Conservation (phyloP, 768 basidiomycete genomes). For the Rickenella mellea region DNA sequence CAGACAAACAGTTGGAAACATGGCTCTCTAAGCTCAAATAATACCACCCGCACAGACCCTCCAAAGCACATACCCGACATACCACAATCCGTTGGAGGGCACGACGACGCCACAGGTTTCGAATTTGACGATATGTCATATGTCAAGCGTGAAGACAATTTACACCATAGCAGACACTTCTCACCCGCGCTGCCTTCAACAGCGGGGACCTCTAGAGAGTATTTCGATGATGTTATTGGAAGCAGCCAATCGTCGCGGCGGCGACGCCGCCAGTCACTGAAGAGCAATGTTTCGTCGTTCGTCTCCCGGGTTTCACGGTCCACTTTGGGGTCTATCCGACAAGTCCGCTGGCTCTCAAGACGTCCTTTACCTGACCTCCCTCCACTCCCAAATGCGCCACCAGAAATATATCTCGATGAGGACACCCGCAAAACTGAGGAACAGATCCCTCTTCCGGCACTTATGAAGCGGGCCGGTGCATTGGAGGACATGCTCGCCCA, state of each 20-base stretch:
- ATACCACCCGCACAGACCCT: no score
- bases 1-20: no score
- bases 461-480: constrained; percentile 39
- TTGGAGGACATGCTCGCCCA: constrained; percentile 42
- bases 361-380: constrained; percentile 59
- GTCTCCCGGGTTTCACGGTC: constrained; percentile 37
- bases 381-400: constrained; percentile 30
- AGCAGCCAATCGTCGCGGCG: background rate
- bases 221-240: background rate
- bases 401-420: constrained; percentile 25
- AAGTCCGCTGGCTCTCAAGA: constrained; percentile 30
- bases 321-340: constrained; percentile 24
- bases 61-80: background rate
- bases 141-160: background rate
- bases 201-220: background rate
- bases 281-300: constrained; percentile 40
- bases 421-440: constrained; percentile 37
- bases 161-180: no score
- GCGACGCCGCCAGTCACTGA: constrained; percentile 14
- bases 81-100: background rate
- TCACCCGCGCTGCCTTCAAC: background rate
- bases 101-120: background rate
- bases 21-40: no score
- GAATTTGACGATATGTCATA: background rate
- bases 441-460: constrained; percentile 38